Base-by-base conservation (phyloP, 2,329 filamentous ascomycete genomes). In the Clarireedia hainanense region DNA sequence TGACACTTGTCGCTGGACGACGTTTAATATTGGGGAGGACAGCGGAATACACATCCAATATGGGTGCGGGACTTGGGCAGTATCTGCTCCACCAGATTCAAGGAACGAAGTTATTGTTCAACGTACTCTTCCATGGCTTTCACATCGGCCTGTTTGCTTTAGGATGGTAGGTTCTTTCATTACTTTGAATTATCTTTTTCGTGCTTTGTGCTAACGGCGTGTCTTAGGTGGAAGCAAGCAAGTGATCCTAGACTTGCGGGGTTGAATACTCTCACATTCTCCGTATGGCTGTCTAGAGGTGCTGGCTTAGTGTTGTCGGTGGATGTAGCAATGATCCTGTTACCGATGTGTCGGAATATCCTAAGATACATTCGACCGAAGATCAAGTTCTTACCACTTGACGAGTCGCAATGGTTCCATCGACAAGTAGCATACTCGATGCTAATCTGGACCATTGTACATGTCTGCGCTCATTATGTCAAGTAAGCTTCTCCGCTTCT, bases 371-470 rank as follows among this genome's bases (percentile, higher is more conserved):
- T 97, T 56, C 83, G 94, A 61, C 94, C 94, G 26, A 95, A 95
- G 76, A 74, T 96, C 61, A 82, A 84, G 71, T 96, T 88, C 76
- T 70, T 97, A 12, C 94, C 94, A 5, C 79, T 99, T n/a, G 94
- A 99, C 67, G 94, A 99, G 74, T 95, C 91, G 58, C 80, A 91
- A 63, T 99, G 91, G 91, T 95, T 99, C 72, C 94, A 99, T 75
- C 81, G 92, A 61, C 94, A 99, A 72, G 81, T 95, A 45, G 92
- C 94, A 17, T 99, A 99, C 69, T 78, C 90, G 1, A 76, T 97
- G 74, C 77, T 97, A 3, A 69, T 96, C 55, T 99, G 91, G 72
- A 88, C 86, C 27, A 79, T 84, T 50, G 72, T 89, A 27, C 94
- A 99, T 71, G 86, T 85, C 1, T 69, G 78, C 14, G 83, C 83